phyloP scores from a whole-genome alignment of 208 protist species.

The Crithidia expoeki region DNA sequence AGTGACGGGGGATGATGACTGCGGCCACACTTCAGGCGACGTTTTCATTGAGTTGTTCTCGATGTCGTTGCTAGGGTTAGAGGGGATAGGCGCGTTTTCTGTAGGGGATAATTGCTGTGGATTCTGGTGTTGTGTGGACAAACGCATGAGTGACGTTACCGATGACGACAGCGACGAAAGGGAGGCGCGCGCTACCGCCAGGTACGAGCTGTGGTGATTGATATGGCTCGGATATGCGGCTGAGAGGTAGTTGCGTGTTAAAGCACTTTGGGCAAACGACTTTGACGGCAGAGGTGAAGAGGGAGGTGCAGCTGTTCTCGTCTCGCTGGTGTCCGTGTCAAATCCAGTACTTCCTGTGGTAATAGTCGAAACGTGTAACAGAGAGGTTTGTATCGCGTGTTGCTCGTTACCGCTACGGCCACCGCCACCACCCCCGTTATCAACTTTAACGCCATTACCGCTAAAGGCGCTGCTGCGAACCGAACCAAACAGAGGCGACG shows the following conservation, averaged over 20 bases:
- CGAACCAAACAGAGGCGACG: too few relatives aligned
- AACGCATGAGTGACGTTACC: background rate
- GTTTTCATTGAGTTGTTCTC: background rate
- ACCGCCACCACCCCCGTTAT: background rate
- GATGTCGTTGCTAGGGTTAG: background rate
- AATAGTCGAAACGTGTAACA: background rate
- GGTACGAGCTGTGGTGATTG: background rate
- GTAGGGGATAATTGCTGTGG: background rate
- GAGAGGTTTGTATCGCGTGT: constrained; percentile 8
- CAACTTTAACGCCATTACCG: too few relatives aligned
- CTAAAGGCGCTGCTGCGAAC: background rate
- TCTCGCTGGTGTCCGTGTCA: background rate
- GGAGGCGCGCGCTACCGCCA: constrained; percentile 3
- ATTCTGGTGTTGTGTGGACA: background rate
- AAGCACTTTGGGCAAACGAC: background rate
- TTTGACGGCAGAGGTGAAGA: background rate
- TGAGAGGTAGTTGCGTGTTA: background rate
- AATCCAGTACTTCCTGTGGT: background rate
- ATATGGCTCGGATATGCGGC: too few relatives aligned
- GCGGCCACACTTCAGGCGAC: background rate
- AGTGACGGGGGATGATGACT: background rate
- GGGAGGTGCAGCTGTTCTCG: background rate
- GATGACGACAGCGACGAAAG: background rate
- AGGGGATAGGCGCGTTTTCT: background rate
- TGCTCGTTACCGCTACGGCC: constrained; percentile 8